These are phyloP conservation scores for Ochromonas danica DNA, from an alignment of 108 stramenopile genomes.

Conservation along the genomic window DNA sequence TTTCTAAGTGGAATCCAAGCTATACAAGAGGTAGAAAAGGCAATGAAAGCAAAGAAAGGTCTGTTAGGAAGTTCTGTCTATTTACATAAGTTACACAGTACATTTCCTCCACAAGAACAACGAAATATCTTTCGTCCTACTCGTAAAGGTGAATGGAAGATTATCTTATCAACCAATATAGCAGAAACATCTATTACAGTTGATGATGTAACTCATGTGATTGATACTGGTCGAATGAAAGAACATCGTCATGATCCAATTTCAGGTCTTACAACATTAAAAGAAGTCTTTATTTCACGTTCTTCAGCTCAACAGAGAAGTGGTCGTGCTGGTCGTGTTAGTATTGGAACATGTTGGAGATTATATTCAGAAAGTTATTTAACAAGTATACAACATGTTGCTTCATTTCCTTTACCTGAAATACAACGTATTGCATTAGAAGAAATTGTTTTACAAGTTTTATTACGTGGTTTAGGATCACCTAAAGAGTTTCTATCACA, in stretches of 20 bases:
- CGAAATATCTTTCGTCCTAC: constrained; percentile 72
- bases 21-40: background rate
- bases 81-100: too few relatives aligned
- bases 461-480: constrained; percentile 66
- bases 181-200: constrained; percentile 90
- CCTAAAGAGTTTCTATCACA: constrained; percentile 4
- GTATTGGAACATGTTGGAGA: constrained; percentile 74
- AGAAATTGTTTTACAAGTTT: constrained; percentile 77
- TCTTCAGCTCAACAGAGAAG: constrained; percentile 78
- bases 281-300: constrained; percentile 79
- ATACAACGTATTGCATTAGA: constrained; percentile 84
- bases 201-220: constrained; percentile 84
- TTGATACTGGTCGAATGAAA: constrained; percentile 77
- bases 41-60: too few relatives aligned
- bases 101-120: constrained; percentile 79
- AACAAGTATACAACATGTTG: background rate
- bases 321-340: constrained; percentile 84
- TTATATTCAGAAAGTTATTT: constrained; percentile 48
- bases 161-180: constrained; percentile 90
- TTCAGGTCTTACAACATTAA: constrained; percentile 71
- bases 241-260: constrained; percentile 79
- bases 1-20: background rate
- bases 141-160: constrained; percentile 70
- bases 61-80: too few relatives aligned
- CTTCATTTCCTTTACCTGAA: constrained; percentile 70